Evolutionary conservation across 73 alveolate species (phyloP), one percentile per base, ranked within the genome.

Genomic region (Paramecium biaurelia): DNA sequence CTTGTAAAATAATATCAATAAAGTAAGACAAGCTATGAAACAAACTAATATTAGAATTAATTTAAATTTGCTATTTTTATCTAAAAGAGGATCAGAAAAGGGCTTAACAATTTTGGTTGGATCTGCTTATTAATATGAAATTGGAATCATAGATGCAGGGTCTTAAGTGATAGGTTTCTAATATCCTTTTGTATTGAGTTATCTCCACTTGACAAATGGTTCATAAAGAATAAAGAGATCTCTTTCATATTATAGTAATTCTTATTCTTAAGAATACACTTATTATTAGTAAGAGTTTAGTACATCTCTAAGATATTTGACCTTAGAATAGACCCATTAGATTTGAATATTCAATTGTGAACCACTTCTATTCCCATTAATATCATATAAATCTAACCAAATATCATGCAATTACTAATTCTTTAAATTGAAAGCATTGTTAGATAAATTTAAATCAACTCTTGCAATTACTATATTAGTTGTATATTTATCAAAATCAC

Each of bases 401-500:
- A 74, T 34, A 74, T 74, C 87, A 34, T 74, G 57, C n/a, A 74
- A 74, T 74, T 34, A 4, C 11, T 74, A 5, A 41, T 74, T 41
- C 21, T 74, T 74, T 38, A 74, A 18, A 21, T 41, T 41, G 38
- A 37, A 74, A 4, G 20, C 37, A 74, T 74, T 74, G 38, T 74
- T 74, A 14, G 87, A 37, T 74, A 74, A 74, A 74, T 74, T 74
- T 74, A 74, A 28, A 74, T 74, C 87, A 9, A 74, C 57, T 10
- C 87, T 74, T 35, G 87, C 87, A 74, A 74, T 74, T 7, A 74
- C 87, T 18, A 74, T 41, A 74, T 74, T 74, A 7, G 37, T 18
- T 20, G 87, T 74, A 20, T 74, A 74, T 41, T 74, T 74, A 74
- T 74, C 87, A 74, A 37, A 74, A 74, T 74, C 87, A 37, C 59